Conservation (phyloP, 208 protist species). For the Endotrypanum monterogeii region DNA sequence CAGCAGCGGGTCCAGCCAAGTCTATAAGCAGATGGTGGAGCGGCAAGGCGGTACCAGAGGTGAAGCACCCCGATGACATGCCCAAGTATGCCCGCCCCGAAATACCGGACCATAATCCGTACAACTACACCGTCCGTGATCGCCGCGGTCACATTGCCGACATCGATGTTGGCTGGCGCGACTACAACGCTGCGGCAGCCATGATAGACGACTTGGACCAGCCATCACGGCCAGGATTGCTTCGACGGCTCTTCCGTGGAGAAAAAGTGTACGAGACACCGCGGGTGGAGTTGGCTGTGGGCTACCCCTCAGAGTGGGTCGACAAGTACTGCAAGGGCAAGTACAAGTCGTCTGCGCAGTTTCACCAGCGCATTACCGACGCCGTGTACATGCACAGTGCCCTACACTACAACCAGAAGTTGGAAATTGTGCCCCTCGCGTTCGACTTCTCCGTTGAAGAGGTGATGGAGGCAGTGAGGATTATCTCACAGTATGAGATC, state of each 20-base stretch:
- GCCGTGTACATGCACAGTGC: conserved; percentile 64
- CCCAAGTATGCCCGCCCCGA: conserved; percentile 36
- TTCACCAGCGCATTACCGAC: conserved; percentile 66
- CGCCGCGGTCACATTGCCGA: conserved; percentile 49
- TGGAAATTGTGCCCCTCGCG: conserved; percentile 82
- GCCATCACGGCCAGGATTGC: conserved; percentile 23
- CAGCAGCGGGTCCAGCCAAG: conserved; percentile 10
- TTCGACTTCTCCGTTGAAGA: conserved; percentile 80
- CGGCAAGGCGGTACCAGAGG: conserved; percentile 16
- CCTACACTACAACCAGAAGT: conserved; percentile 62
- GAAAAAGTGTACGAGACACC: conserved; percentile 33
- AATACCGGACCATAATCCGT: conserved; percentile 55
- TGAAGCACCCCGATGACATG: conserved; percentile 25
- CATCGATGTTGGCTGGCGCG: conserved; percentile 74
- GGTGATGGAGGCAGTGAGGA: conserved; percentile 57
- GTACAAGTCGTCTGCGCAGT: conserved; percentile 62
- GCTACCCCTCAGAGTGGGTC: conserved; percentile 89
- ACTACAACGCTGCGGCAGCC: conserved; percentile 59
- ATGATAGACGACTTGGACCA: conserved; percentile 43
- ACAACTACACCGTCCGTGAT: conserved; percentile 59
- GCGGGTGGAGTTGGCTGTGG: conserved; percentile 77
- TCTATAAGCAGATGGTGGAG: conserved; percentile 26
- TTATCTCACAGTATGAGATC: conserved; percentile 79
- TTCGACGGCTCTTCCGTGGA: conserved; percentile 32
- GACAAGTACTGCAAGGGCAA: conserved; percentile 53